Evolutionary conservation across 441 rosid genomes (phyloP).

Genomic region (Adansonia gregorii): DNA sequence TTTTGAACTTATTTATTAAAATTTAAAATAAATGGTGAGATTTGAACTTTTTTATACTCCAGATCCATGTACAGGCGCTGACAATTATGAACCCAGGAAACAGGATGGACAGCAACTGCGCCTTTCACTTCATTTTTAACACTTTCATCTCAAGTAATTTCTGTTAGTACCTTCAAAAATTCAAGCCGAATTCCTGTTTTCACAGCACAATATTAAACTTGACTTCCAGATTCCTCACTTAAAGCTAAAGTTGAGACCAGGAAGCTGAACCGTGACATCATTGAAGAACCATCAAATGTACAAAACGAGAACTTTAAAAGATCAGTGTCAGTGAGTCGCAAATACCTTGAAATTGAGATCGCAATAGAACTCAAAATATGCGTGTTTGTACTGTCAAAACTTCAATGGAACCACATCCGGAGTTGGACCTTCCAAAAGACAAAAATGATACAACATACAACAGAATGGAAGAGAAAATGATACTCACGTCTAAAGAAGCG

Average conservation of each 20-base stretch:
- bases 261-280: background rate
- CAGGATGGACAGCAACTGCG: background rate
- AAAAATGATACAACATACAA: background rate
- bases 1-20: too few species aligned
- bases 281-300: background rate
- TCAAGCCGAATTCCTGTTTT: background rate
- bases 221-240: background rate
- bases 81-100: too few species aligned
- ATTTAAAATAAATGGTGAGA: too few species aligned
- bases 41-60: too few species aligned
- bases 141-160: background rate
- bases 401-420: conserved; percentile 9
- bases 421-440: background rate
- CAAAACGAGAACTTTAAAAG: background rate
- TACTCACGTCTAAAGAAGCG: background rate
- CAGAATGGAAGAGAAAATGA: background rate
- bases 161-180: background rate
- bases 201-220: background rate
- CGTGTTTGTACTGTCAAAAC: background rate
- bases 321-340: background rate
- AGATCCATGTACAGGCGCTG: too few species aligned
- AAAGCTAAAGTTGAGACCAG: background rate
- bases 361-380: background rate
- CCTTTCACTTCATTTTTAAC: background rate
- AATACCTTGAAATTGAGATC: background rate